Base-by-base conservation (phyloP, 2,329 filamentous ascomycete species). In the Epichloe glyceriae region DNA sequence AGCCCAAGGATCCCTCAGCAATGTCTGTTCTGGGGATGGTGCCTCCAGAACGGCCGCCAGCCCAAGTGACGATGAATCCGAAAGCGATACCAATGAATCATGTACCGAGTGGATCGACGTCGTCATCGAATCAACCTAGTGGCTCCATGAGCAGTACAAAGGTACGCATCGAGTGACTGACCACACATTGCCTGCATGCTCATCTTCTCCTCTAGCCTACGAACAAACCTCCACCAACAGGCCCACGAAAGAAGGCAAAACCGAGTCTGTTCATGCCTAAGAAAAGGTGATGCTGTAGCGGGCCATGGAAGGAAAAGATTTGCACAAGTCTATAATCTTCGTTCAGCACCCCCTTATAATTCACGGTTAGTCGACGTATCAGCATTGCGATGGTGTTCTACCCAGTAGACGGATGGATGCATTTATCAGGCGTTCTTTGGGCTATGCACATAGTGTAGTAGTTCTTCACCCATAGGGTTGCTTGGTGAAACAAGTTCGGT, bases 1-100 rank as follows among this genome's bases (percentile, higher is more conserved):
- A 59, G n/a, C 65, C 67, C n/a, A 64, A 62, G 30, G 75, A 78
- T 50, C 74, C 74, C 2, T 74, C 74, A 2, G 75, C 74, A 17
- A 74, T 77, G 72, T 70, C 73, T 51, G 70, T 73, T 19, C 63
- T 78, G 44, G 74, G 74, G 6, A 61, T 78, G 55, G 65, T 61
- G 11, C 73, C 73, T 20, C 73, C 73, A 6, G 66, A 70, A 53
- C 64, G 72, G 38, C 68, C 69, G 43, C 66, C 67, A 3, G 59
- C 67, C 30, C 55, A 50, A 20, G 46, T 53, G 42, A 43, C 35
- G 39, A 38, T 40, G 19, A 52, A 54, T 34, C 41, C 55, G 34
- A 56, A 47, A 20, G 50, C 49, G 39, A 56, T 15, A 19, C 22
- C 53, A 30, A 53, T 47, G 45, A 55, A 48, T 20, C 54, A 56